These are phyloP conservation scores for Cornus florida DNA, from an alignment of 148 eudicot species.

Conservation along the genomic window DNA sequence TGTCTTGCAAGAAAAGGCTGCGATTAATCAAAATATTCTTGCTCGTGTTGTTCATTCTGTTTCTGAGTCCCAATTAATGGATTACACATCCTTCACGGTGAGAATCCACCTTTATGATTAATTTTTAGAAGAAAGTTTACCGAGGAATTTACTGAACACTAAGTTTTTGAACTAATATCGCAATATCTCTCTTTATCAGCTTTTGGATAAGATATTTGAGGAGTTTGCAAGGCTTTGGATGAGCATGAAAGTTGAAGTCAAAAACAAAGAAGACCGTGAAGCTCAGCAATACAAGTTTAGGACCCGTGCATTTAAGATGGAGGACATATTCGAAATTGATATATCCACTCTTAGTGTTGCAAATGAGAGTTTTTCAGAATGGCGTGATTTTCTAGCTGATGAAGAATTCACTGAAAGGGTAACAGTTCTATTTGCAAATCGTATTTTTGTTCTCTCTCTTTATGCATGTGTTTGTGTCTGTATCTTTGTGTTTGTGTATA, in stretches of 20 bases:
- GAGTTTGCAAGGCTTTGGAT: slow-evolving; percentile 73
- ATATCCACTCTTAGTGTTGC: slow-evolving; percentile 51
- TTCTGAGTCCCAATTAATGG: slow-evolving; percentile 51
- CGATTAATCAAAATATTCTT: slow-evolving; percentile 61
- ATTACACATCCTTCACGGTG: slow-evolving; percentile 61
- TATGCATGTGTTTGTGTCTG: neutral
- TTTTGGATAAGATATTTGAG: slow-evolving; percentile 60
- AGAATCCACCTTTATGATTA: slow-evolving; percentile 5
- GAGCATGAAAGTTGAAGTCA: slow-evolving; percentile 58
- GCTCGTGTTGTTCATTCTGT: slow-evolving; percentile 53
- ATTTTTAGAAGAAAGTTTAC: slow-evolving; percentile 4
- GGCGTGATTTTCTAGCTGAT: slow-evolving; percentile 69
- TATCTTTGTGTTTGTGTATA: no score
- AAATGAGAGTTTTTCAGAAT: slow-evolving; percentile 64
- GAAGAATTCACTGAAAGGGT: slow-evolving; percentile 54
- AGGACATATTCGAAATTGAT: slow-evolving; percentile 66
- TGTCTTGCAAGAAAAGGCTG: slow-evolving; percentile 47
- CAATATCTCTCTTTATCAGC: slow-evolving; percentile 34
- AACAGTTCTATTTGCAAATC: slow-evolving; percentile 4
- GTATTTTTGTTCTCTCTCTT: neutral
- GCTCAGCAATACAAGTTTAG: slow-evolving; percentile 77
- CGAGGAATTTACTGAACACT: neutral
- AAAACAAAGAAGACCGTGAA: slow-evolving; percentile 49
- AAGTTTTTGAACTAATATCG: neutral
- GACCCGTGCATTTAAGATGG: slow-evolving; percentile 77